Evolutionary conservation across 257 asterid genomes (phyloP).

Genomic region (Solanum pinnatisectum): DNA sequence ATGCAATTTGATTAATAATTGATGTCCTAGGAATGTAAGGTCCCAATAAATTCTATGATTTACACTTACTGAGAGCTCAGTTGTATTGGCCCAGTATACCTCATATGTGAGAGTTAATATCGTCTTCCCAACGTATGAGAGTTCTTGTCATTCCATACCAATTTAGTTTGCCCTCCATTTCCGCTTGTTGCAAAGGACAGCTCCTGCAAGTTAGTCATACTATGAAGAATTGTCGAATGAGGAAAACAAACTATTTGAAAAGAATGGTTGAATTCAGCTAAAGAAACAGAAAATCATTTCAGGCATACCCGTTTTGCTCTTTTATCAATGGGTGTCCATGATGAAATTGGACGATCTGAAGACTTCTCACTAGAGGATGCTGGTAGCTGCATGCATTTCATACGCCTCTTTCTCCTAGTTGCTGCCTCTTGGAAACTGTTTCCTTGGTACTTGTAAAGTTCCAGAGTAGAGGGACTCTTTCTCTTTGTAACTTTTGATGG

Average conservation of each 20-base stretch:
- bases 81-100: neutral
- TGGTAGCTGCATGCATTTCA: conserved; percentile 30
- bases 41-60: neutral
- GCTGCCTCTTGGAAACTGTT: conserved; percentile 35
- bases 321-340: conserved; percentile 81
- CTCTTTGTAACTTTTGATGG: conserved; percentile 43
- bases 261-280: neutral
- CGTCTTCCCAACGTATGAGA: conserved; percentile 33
- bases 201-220: conserved; percentile 43
- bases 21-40: neutral
- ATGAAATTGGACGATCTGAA: conserved; percentile 30
- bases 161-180: conserved; percentile 80
- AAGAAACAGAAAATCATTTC: conserved; percentile 1
- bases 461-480: conserved; percentile 81
- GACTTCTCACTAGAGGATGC: conserved; percentile 35
- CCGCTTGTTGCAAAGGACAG: conserved; percentile 70
- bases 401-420: conserved; percentile 43
- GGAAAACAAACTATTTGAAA: neutral
- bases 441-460: conserved; percentile 63
- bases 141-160: conserved; percentile 60
- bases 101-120: conserved; percentile 17
- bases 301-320: conserved; percentile 65
- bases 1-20: neutral
- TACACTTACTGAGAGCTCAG: neutral
- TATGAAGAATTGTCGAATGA: neutral